Evolutionary conservation across 805 yeast species (phyloP).

Genomic region (Sporopachydermia quercuum): DNA sequence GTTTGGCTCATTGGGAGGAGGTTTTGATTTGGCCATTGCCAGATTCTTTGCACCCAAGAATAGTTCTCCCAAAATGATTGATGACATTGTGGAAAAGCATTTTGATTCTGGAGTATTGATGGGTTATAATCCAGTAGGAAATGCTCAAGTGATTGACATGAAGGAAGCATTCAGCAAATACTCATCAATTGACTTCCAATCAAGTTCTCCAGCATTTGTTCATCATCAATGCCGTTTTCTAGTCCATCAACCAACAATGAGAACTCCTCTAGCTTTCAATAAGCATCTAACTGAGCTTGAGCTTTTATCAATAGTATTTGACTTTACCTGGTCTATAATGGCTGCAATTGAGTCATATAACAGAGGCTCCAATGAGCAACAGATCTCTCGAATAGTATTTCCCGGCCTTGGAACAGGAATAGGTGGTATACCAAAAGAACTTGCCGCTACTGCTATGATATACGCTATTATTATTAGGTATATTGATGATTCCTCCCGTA

Average conservation of each 20-base stretch:
- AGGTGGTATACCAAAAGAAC: conserved; percentile 19
- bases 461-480: conserved; percentile 15
- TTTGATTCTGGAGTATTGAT: conserved; percentile 5
- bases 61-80: conserved; percentile 9
- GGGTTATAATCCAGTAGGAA: conserved; percentile 21
- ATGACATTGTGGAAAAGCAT: conserved; percentile 8
- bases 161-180: conserved; percentile 5
- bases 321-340: conserved; percentile 23
- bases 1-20: conserved; percentile 35
- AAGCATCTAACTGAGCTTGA: conserved; percentile 1
- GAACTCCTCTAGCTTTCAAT: conserved; percentile 15
- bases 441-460: conserved; percentile 21
- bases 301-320: conserved; percentile 17
- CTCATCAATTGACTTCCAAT: not conserved
- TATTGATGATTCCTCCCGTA: not conserved
- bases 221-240: conserved; percentile 15
- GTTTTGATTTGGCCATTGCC: conserved; percentile 29
- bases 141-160: conserved; percentile 19
- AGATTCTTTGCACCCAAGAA: conserved; percentile 12
- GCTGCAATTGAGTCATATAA: conserved; percentile 10
- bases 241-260: conserved; percentile 26
- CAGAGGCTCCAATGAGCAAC: not conserved
- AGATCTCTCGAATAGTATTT: conserved; percentile 16
- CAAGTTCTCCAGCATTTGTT: conserved; percentile 16
- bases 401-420: conserved; percentile 28